Conservation (phyloP, 2,329 filamentous ascomycete genomes). For the Ophiocordyceps robertsii region DNA sequence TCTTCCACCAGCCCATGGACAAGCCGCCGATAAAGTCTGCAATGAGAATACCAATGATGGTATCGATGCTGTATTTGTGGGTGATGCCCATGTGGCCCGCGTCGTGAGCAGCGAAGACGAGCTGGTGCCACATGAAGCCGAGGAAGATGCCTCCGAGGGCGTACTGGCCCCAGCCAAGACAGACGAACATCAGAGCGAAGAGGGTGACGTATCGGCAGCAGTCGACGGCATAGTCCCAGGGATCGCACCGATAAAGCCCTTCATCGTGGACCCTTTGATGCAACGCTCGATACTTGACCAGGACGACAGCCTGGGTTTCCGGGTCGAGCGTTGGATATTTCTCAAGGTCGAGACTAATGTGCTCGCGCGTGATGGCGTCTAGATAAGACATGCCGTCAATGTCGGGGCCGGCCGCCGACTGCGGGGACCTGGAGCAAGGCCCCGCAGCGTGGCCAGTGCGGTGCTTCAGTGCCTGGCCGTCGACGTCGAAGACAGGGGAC, state of each 20-base stretch:
- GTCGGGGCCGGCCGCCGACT: slow-evolving; percentile 10
- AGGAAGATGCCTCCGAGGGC: slow-evolving; percentile 58
- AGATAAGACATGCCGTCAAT: slow-evolving; percentile 44
- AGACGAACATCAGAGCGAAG: slow-evolving; percentile 46
- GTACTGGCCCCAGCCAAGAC: slow-evolving; percentile 53
- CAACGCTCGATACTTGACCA: slow-evolving; percentile 69
- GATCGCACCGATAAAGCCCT: slow-evolving; percentile 76
- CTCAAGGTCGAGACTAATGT: slow-evolving; percentile 60
- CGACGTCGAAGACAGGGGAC: slow-evolving; percentile 35
- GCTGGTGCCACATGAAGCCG: slow-evolving; percentile 83
- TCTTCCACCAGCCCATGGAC: slow-evolving; percentile 94
- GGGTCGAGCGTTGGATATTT: slow-evolving; percentile 71
- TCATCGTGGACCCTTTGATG: slow-evolving; percentile 58
- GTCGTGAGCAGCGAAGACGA: slow-evolving; percentile 89
- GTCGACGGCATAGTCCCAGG: slow-evolving; percentile 67
- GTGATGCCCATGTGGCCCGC: slow-evolving; percentile 97
- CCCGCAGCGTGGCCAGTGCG: slow-evolving; percentile 7
- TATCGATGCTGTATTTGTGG: slow-evolving; percentile 73
- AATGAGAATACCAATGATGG: slow-evolving; percentile 76
- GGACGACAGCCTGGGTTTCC: slow-evolving; percentile 60
- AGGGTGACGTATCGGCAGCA: slow-evolving; percentile 54
- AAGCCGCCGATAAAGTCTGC: slow-evolving; percentile 83
- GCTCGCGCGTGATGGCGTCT: slow-evolving; percentile 56
- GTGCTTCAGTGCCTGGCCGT: slow-evolving; percentile 14
- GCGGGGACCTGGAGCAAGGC: no score